Base-by-base conservation (phyloP, 2,329 filamentous ascomycete species). In the Xylaria sp. region DNA sequence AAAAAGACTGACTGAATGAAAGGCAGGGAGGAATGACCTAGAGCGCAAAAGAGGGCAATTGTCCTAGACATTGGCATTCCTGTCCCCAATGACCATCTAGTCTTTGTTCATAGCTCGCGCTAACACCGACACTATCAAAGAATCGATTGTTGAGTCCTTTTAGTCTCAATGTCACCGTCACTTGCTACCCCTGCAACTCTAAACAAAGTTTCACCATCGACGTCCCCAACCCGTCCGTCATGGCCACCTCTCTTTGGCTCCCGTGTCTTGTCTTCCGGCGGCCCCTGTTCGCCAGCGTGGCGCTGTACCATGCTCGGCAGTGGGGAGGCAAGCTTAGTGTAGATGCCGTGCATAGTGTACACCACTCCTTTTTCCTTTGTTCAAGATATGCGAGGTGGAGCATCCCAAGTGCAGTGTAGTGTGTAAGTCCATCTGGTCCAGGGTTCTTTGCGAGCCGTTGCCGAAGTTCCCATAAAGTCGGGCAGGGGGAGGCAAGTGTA, bases 241-340 rank as follows among this genome's bases (percentile, higher is more conserved):
- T 67, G 65, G 55, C 59, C 57, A 31, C 31, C 33, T 60, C 50
- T 70, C 67, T 64, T 65, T 68, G 65, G 66, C 47, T 60, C 45
- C 46, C 40, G 53, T 52, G 46, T 61, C 35, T 59, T 60, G 57
- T 57, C 57, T 60, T 50, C 65, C 40, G 60, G 65, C 55, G 52
- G 61, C 61, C 66, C 64, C 61, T 67, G 64, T 66, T 55, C 53
- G 55, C 61, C 64, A 56, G 60, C 60, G 60, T 67, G 63, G 60
- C 63, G 57, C 61, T 42, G 61, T 47, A 38, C 17, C 33, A 49
- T 60, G 60, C 40, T 60, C 51, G 60, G 60, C 50, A 64, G 58
- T 62, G 66, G 57, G 9, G 52, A 51, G 52, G 28, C 38, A n/a
- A 54, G 42, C 45, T 53, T 47, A 47, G 45, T 47, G 23, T 47